Conservation (phyloP, 495 filamentous ascomycete genomes). For the Podospora anserina region DNA sequence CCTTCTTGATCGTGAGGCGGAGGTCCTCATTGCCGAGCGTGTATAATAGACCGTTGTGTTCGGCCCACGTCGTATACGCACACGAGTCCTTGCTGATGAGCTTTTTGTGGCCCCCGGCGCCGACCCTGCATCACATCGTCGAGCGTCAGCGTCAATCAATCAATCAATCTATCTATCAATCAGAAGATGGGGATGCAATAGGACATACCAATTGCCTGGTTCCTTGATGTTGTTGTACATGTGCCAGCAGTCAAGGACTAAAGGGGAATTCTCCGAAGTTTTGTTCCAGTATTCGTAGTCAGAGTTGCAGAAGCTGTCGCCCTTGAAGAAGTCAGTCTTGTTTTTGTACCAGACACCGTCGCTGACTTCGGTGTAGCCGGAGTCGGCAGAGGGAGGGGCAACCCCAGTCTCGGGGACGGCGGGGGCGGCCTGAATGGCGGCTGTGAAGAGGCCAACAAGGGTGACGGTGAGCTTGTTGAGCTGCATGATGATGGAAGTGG, state of each 20-base stretch:
- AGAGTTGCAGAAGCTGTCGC: not conserved
- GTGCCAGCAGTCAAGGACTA: not conserved
- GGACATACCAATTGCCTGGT: not conserved
- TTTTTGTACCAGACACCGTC: too few species aligned
- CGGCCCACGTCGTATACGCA: not conserved
- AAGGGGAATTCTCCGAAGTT: not conserved
- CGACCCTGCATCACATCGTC: not conserved
- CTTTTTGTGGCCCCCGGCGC: not conserved
- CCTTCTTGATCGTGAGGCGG: not conserved
- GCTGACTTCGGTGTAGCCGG: too few species aligned
- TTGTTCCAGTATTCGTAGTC: too few species aligned
- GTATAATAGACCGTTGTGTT: not conserved
- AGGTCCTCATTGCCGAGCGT: not conserved
- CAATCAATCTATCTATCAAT: too few species aligned
- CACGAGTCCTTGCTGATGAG: not conserved
- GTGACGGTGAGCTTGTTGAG: not conserved
- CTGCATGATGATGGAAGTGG: not conserved
- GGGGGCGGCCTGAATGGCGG: not conserved
- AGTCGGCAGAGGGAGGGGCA: too few species aligned
- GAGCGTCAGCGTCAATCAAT: too few species aligned
- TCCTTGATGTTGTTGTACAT: not conserved
- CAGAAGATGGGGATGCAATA: too few species aligned
- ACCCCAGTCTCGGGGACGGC: not conserved
- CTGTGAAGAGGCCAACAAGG: not conserved
- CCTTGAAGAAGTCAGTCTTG: not conserved